These are phyloP conservation scores for Paralagenidium karlingii DNA, from an alignment of 352 stramenopile species.

Conservation along the genomic window DNA sequence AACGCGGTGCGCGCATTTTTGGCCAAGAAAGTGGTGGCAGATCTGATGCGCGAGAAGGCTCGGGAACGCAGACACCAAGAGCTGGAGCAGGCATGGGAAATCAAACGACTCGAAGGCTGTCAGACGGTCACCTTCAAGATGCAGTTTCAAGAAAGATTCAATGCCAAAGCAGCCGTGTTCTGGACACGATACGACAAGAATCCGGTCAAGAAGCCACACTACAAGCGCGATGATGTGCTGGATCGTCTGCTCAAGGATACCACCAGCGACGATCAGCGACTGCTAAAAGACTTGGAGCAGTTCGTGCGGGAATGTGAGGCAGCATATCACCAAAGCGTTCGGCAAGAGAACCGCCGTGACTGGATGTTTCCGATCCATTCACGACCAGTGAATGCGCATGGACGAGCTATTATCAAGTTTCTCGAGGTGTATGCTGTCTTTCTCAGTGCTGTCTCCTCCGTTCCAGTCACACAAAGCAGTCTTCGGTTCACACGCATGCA, in stretches of 20 bases:
- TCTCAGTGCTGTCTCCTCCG: slow-evolving; percentile 9
- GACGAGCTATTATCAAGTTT: slow-evolving; percentile 23
- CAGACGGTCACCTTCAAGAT: background rate
- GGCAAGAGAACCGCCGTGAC: slow-evolving; percentile 28
- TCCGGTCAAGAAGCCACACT: background rate
- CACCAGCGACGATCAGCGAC: background rate
- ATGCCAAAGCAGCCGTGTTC: background rate
- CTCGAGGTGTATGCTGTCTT: slow-evolving; percentile 21
- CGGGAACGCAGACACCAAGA: slow-evolving; percentile 11
- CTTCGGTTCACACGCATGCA: slow-evolving; percentile 35
- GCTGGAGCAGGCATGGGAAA: slow-evolving; percentile 31
- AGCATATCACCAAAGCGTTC: slow-evolving; percentile 42
- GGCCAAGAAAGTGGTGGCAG: slow-evolving; percentile 13
- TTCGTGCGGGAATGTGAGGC: slow-evolving; percentile 7
- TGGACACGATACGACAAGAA: background rate
- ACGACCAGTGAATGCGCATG: slow-evolving; percentile 36
- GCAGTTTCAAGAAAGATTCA: background rate
- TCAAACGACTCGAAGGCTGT: slow-evolving; percentile 1
- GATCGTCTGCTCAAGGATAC: too few species aligned
- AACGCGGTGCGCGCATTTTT: slow-evolving; percentile 21
- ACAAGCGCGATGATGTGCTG: too few species aligned
- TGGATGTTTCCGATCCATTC: slow-evolving; percentile 32
- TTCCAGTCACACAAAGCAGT: slow-evolving; percentile 3
- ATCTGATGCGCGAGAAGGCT: slow-evolving; percentile 14
- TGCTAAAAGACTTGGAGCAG: background rate